Evolutionary conservation across 495 filamentous ascomycete genomes (phyloP).

Genomic region (Aspergillus conjunctus): DNA sequence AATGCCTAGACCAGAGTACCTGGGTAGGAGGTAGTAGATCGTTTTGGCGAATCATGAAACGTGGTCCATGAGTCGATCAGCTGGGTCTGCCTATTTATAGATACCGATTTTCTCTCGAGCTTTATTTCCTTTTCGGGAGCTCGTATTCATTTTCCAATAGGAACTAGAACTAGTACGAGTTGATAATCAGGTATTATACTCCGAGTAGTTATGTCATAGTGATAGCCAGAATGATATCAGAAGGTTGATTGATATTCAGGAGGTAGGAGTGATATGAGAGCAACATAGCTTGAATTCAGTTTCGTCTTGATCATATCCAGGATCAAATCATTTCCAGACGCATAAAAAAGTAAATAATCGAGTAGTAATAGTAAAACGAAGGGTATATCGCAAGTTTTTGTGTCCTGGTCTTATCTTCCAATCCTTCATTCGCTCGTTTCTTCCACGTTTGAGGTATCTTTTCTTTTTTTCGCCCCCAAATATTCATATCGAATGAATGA

Average conservation of each 20-base stretch:
- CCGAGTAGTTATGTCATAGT: background rate
- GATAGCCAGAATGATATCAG: background rate
- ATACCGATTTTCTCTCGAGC: background rate
- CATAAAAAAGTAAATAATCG: slow-evolving; percentile 3
- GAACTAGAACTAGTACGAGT: too few relatives aligned
- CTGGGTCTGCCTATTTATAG: background rate
- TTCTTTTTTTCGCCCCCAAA: background rate
- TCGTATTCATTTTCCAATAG: background rate
- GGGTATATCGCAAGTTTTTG: slow-evolving; percentile 15
- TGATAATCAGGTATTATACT: background rate
- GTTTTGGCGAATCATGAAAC: background rate
- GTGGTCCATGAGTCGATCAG: background rate
- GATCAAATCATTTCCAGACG: slow-evolving; percentile 10
- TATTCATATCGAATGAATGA: slow-evolving; percentile 3
- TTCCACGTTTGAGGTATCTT: background rate
- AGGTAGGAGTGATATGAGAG: background rate
- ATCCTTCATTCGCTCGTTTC: background rate
- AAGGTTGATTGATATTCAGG: too few relatives aligned
- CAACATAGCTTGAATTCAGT: too few relatives aligned
- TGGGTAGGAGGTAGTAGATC: background rate
- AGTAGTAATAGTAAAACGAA: too few relatives aligned
- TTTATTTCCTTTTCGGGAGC: background rate
- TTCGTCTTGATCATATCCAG: slow-evolving; percentile 3
- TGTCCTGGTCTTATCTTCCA: background rate
- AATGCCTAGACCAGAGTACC: background rate